Percentiles rank a stretch among this genome's conserved stretches.
These are phyloP conservation scores for Solanum rostratum DNA, from an alignment of 257 asterid genomes.

Conservation along the genomic window DNA sequence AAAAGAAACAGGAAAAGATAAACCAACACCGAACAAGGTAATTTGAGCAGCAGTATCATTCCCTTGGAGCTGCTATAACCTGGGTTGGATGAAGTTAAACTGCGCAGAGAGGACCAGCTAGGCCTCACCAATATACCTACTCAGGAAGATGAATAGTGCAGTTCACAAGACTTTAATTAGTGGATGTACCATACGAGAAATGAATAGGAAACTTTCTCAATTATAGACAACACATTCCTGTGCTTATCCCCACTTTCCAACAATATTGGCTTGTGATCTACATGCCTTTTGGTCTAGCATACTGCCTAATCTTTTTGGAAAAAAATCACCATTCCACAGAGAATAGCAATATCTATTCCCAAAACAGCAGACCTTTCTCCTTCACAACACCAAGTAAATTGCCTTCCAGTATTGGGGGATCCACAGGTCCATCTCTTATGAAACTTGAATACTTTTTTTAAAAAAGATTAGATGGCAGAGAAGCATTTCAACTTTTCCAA, in stretches of 20 bases:
- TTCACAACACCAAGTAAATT: background rate
- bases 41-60: background rate
- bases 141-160: background rate
- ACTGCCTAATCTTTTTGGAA: background rate
- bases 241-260: background rate
- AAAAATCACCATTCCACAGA: background rate
- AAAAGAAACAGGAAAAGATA: background rate
- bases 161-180: background rate
- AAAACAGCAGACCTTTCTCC: background rate
- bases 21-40: background rate
- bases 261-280: background rate
- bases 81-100: background rate
- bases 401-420: background rate
- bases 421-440: background rate
- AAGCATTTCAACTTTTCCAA: background rate
- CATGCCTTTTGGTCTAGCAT: background rate
- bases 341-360: background rate
- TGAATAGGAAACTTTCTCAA: background rate
- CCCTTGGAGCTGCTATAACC: background rate
- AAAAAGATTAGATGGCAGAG: background rate
- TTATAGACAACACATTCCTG: background rate
- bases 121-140: background rate
- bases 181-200: background rate
- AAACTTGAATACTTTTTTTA: background rate
- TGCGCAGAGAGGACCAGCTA: background rate